phyloP scores from a whole-genome alignment of 2,329 filamentous ascomycete species.

The Mycocentrospora acerina region DNA sequence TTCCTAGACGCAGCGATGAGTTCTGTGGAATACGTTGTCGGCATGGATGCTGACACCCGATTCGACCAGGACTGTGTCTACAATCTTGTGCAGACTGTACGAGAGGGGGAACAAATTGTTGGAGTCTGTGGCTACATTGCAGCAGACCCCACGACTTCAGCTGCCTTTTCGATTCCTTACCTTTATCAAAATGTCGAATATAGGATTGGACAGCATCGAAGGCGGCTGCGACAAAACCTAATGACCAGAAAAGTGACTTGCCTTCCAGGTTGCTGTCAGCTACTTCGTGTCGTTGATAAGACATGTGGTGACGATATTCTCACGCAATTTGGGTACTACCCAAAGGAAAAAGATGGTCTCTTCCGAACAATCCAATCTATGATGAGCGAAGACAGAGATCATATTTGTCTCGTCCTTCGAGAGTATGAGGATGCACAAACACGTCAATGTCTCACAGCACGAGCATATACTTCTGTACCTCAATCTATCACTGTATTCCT shows the following conservation, averaged over 20 bases:
- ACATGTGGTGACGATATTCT: slow-evolving; percentile 51
- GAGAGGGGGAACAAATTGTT: slow-evolving; percentile 30
- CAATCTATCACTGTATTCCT: slow-evolving; percentile 45
- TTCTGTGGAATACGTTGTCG: slow-evolving; percentile 11
- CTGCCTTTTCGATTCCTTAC: slow-evolving; percentile 44
- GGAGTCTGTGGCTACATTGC: slow-evolving; percentile 54
- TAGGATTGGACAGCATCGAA: slow-evolving; percentile 28
- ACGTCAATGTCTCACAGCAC: slow-evolving; percentile 50
- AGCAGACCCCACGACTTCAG: slow-evolving; percentile 45
- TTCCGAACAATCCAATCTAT: slow-evolving; percentile 53
- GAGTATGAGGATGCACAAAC: slow-evolving; percentile 44
- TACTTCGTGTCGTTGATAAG: slow-evolving; percentile 44
- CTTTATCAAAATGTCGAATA: slow-evolving; percentile 54
- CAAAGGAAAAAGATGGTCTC: slow-evolving; percentile 52
- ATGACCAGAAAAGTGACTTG: slow-evolving; percentile 54
- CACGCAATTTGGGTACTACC: slow-evolving; percentile 52
- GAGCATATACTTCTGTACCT: slow-evolving; percentile 47
- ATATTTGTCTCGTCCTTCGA: slow-evolving; percentile 51
- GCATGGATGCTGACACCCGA: slow-evolving; percentile 44
- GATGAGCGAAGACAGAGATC: slow-evolving; percentile 54
- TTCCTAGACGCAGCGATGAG: slow-evolving; percentile 3
- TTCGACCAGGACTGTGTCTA: slow-evolving; percentile 50
- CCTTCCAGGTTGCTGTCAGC: slow-evolving; percentile 53
- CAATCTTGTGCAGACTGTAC: slow-evolving; percentile 12
- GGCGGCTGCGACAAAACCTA: slow-evolving; percentile 53